Base-by-base conservation (phyloP, 78 protist species). In the Dictyostelium capitatum region DNA sequence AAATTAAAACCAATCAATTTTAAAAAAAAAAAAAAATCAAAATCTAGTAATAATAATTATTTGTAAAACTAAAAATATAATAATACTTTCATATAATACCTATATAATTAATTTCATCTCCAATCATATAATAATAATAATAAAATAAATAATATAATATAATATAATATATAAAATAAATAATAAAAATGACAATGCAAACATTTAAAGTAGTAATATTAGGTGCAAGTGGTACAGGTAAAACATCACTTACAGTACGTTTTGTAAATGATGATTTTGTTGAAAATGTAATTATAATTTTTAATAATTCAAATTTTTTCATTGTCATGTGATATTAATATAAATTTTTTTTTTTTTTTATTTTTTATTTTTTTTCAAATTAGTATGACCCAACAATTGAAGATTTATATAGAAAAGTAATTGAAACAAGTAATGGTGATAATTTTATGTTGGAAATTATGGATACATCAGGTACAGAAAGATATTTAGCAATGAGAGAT, bases 391-490 rank as follows among this genome's bases (percentile, higher is more conserved):
- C 95, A 59, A 91, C 95, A 30, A 82, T 91, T 53, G 95, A 91
- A 72, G 95, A 91, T 75, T 57, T 75, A 50, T 91, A 91, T 20
- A 89, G 90, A 32, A 82, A 67, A 73, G 57, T 47, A 7, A 81
- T 54, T 30, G 89, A 91, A 43, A n/a, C 47, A n/a, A 75, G 73
- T 82, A 73, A 46, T 43, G 95, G 95, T 15, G 79, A 91, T 15
- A 46, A 56, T 20, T 43, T 23, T 1, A 51, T 67, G 50, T 46
- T 92, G 15, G 87, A 90, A 20, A 90, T 97, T 30, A 87, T 95
- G 73, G 98, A 97, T 64, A 97, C 98, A 10, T 97, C 98, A 48
- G 99, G 99, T 11, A 96, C 97, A 3, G 98, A 98, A 54, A 95
- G 95, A 37, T 97, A 94, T 56, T 77, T 96, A 2, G 97, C 98